Conservation (phyloP, 495 filamentous ascomycete species). For the Neurospora sp. region DNA sequence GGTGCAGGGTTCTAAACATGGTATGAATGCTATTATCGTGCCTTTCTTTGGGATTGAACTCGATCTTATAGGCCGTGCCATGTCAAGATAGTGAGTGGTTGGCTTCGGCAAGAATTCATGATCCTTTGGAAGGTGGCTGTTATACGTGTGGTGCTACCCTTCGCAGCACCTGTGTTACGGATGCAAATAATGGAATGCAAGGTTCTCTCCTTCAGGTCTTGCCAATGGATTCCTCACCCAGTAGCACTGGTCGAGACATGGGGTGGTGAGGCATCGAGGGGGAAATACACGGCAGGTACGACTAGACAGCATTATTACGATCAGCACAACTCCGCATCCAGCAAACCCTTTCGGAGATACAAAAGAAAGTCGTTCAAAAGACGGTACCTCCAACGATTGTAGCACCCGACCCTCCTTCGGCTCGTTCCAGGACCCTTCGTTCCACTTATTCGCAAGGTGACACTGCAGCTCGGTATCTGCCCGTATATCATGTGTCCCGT, state of each 20-base stretch:
- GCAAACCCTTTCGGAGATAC: background rate
- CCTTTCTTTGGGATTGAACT: background rate
- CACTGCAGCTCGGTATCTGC: background rate
- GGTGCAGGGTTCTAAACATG: background rate
- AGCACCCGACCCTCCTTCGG: background rate
- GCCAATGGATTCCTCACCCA: background rate
- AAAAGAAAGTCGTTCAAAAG: too few relatives aligned
- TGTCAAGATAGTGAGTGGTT: background rate
- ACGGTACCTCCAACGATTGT: background rate
- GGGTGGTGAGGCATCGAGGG: background rate
- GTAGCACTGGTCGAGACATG: background rate
- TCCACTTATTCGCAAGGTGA: background rate
- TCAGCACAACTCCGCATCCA: background rate
- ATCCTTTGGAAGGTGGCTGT: background rate
- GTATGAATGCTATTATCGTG: background rate
- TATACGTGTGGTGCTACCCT: background rate
- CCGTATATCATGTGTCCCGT: background rate
- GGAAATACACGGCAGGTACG: background rate
- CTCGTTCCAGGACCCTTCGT: background rate
- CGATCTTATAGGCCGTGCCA: background rate
- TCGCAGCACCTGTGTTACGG: background rate
- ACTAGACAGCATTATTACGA: background rate
- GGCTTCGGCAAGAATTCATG: background rate
- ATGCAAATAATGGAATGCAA: background rate
- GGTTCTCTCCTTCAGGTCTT: background rate